Evolutionary conservation across 352 stramenopile species (phyloP), one percentile per base, ranked within the genome.

Genomic region (Pythium phragmiticola): DNA sequence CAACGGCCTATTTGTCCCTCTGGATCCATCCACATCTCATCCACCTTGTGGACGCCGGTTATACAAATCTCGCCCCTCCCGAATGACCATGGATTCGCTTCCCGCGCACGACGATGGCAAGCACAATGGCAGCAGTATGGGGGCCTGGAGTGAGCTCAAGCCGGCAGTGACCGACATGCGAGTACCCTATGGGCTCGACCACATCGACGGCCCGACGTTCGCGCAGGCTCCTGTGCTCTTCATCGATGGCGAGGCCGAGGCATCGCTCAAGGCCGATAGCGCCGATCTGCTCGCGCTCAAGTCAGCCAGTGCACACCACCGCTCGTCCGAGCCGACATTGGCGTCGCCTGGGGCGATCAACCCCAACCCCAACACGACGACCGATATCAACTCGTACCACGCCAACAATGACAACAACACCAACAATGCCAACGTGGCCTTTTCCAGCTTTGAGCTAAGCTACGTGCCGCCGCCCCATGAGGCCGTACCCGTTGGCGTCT

Each of bases 1-100:
- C 48, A 7, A 87, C 87, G 11, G 90, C 2, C 88, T 12, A 88
- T 1, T 58, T 94, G 34, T 87, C 89, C 17, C 79, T 96, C 50
- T 68, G 94, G 42, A 73, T 90, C 30, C 14, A n/a, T 47, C 17
- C 96, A 82, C 82, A 92, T 52, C 73, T 88, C 50, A 68, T 91
- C 50, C 72, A 89, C 60, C 7, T 34, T 19, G 55, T 21, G 55
- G 55, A 61, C 55, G 55, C 54, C 53, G 53, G 51, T 30, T 30
- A 5, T 43, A 60, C 39, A 23, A 41, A 17, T 12, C 7, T 33
- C 37, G 4, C n/a, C n/a, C 30, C 13, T 16, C 12, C 28, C 30
- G 39, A 21, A 63, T 63, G 56, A 45, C 56, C 28, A 63, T 63
- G 56, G 56, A 63, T 21, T 30, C 17, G 17, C 19, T 33, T 21